Conservation (phyloP, 1,284 basidiomycete genomes). For the Sanghuangporus weigelae region DNA sequence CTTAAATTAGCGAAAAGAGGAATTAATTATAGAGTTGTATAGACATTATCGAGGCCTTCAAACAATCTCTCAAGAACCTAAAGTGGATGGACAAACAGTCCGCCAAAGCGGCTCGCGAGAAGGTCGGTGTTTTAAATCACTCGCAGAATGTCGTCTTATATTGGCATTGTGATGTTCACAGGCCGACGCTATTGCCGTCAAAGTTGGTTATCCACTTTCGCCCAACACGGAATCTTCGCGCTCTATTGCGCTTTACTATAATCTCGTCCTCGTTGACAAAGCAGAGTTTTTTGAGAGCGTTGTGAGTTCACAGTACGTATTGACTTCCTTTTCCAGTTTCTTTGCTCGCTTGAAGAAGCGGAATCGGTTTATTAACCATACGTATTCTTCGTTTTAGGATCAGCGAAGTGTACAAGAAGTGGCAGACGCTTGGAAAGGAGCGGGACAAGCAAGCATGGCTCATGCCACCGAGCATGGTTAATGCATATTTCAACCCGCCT, state of each 20-base stretch:
- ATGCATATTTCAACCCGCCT: conserved; percentile 78
- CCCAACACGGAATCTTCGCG: conserved; percentile 76
- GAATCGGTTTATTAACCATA: conserved; percentile 10
- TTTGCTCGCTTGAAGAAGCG: neutral
- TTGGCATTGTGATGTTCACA: conserved; percentile 22
- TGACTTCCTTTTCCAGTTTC: conserved; percentile 12
- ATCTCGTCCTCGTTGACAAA: conserved; percentile 56
- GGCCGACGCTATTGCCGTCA: conserved; percentile 76
- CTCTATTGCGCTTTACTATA: conserved; percentile 76
- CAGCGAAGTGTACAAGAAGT: conserved; percentile 57
- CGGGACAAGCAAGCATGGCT: conserved; percentile 82
- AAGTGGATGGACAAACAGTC: conserved; percentile 93
- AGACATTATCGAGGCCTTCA: conserved; percentile 85
- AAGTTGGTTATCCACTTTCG: conserved; percentile 85
- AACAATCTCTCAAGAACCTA: conserved; percentile 69
- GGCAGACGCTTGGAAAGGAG: conserved; percentile 70
- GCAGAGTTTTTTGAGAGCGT: conserved; percentile 85
- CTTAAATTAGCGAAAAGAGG: neutral
- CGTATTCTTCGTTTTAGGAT: conserved; percentile 33
- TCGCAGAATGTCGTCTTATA: neutral
- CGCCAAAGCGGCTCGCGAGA: conserved; percentile 77
- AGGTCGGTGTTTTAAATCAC: conserved; percentile 39
- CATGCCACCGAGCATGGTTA: conserved; percentile 80
- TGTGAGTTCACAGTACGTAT: conserved; percentile 53
- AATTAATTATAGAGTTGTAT: neutral